Evolutionary conservation across 2,329 filamentous ascomycete genomes (phyloP).

Genomic region (Cladophialophora bantiana): DNA sequence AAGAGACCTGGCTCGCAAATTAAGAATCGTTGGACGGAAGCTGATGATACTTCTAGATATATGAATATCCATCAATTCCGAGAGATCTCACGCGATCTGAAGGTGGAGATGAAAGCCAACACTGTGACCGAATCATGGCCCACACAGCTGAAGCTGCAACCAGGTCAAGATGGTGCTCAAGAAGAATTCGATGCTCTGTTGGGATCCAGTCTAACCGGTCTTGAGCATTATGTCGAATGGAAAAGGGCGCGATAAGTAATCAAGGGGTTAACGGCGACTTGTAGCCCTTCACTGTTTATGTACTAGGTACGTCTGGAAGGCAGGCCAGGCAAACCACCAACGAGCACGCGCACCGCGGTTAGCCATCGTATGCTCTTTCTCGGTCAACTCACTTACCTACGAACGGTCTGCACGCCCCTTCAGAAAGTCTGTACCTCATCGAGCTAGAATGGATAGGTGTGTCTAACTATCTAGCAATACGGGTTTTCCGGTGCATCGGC

Average conservation of each 20-base stretch:
- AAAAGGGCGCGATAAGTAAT: not conserved
- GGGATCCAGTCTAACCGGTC: not conserved
- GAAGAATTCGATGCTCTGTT: not conserved
- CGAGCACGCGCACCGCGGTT: too few relatives aligned
- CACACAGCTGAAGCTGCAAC: not conserved
- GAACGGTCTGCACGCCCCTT: too few relatives aligned
- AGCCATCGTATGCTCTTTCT: too few relatives aligned
- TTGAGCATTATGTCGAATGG: constrained; percentile 4
- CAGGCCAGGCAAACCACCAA: too few relatives aligned
- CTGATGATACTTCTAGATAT: not conserved
- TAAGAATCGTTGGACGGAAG: not conserved
- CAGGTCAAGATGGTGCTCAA: not conserved
- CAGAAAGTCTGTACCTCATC: too few relatives aligned
- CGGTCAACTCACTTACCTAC: too few relatives aligned
- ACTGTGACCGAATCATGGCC: not conserved
- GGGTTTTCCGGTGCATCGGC: too few relatives aligned
- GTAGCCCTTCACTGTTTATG: too few relatives aligned
- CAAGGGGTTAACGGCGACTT: not conserved
- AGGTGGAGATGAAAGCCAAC: not conserved
- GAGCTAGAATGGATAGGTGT: too few relatives aligned
- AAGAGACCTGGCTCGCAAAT: too few relatives aligned
- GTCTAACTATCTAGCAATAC: too few relatives aligned
- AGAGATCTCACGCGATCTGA: not conserved
- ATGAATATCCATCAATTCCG: not conserved
- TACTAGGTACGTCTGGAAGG: too few relatives aligned